A percentile compares a stretch with the other conserved stretches of the same genome.
Conservation (phyloP, 305 asterid species). For the Coffea humblotiana region DNA sequence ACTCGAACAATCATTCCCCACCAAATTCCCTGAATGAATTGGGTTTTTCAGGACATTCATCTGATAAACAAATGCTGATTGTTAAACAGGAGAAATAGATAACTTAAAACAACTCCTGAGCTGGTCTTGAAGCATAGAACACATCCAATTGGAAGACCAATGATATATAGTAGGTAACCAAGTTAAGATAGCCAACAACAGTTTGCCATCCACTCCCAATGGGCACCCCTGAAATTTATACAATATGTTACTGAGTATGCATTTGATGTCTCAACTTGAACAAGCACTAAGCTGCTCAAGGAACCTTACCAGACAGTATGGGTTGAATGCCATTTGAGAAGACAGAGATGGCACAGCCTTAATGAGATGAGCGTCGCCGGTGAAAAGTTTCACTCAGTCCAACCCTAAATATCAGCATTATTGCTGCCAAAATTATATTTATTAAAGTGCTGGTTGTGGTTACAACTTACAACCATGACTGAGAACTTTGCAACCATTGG, state of each 20-base stretch:
- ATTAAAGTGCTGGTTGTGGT: slow-evolving; percentile 22
- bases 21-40: slow-evolving; percentile 30
- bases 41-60: background rate
- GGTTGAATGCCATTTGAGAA: slow-evolving; percentile 36
- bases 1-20: slow-evolving; percentile 38
- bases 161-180: slow-evolving; percentile 27
- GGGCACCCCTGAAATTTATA: slow-evolving; percentile 27
- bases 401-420: slow-evolving; percentile 25
- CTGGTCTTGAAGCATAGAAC: slow-evolving; percentile 35
- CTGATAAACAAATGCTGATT: background rate
- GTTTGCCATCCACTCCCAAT: slow-evolving; percentile 46
- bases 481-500: slow-evolving; percentile 34
- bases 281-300: background rate
- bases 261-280: no score
- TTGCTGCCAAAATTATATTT: slow-evolving; percentile 22
- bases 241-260: no score
- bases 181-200: slow-evolving; percentile 27
- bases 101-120: slow-evolving; percentile 29
- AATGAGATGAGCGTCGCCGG: slow-evolving; percentile 28
- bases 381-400: slow-evolving; percentile 30
- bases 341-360: slow-evolving; percentile 29
- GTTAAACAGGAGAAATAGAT: background rate
- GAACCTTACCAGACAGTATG: slow-evolving; percentile 28
- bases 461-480: slow-evolving; percentile 34
- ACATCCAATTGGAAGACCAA: slow-evolving; percentile 36